Conservation (phyloP, 192 early-diverging fungal species). For the Backusella westeae region DNA sequence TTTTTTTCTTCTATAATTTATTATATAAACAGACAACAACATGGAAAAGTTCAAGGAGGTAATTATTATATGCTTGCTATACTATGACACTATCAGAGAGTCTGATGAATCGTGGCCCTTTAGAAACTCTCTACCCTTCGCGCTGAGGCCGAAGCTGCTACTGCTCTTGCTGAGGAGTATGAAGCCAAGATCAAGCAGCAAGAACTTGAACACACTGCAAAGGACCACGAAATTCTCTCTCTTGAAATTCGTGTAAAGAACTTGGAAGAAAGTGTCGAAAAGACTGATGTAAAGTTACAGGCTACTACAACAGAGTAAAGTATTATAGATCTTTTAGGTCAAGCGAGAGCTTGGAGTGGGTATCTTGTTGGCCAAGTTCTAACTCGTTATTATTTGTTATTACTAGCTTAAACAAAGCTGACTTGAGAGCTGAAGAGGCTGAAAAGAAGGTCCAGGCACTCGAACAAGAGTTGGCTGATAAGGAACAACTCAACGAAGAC, state of each 20-base stretch:
- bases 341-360: slow-evolving; percentile 1
- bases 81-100: background rate
- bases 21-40: slow-evolving; percentile 13
- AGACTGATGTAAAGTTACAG: slow-evolving; percentile 49
- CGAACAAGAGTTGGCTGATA: slow-evolving; percentile 70
- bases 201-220: slow-evolving; percentile 56
- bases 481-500: slow-evolving; percentile 79
- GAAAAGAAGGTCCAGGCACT: slow-evolving; percentile 81
- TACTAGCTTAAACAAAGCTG: slow-evolving; percentile 50
- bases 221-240: slow-evolving; percentile 73
- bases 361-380: slow-evolving; percentile 14
- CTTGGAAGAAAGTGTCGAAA: slow-evolving; percentile 34
- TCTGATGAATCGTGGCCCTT: background rate
- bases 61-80: slow-evolving; percentile 20
- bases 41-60: slow-evolving; percentile 69
- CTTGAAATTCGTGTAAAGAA: slow-evolving; percentile 61
- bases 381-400: background rate
- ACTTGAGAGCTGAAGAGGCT: slow-evolving; percentile 79
- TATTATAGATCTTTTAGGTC: background rate
- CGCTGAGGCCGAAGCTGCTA: slow-evolving; percentile 62
- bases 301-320: slow-evolving; percentile 65
- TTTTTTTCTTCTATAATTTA: slow-evolving; percentile 12
- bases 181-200: slow-evolving; percentile 63
- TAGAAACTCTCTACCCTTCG: slow-evolving; percentile 68
- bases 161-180: slow-evolving; percentile 58